Percentiles rank a stretch among this genome's conserved stretches.
phyloP scores from a whole-genome alignment of 2,329 filamentous ascomycete species.

The Colletotrichum euphorbiae region DNA sequence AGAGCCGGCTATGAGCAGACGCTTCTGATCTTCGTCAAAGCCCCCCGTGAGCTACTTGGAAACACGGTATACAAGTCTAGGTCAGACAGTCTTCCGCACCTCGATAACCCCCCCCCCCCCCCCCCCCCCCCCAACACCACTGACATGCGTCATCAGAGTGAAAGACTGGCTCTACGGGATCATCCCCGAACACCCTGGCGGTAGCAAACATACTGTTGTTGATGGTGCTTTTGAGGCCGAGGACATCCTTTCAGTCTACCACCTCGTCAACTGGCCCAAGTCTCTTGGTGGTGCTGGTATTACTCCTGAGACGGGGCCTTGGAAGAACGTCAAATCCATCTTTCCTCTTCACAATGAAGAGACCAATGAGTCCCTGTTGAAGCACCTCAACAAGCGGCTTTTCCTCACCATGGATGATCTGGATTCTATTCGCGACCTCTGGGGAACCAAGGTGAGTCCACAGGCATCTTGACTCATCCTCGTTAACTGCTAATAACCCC shows the following conservation, averaged over 20 bases:
- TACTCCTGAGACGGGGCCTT: constrained; percentile 67
- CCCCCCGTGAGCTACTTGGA: constrained; percentile 71
- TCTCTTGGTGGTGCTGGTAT: constrained; percentile 72
- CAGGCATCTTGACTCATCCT: too few species aligned
- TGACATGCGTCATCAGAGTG: constrained; percentile 59
- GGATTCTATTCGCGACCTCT: constrained; percentile 70
- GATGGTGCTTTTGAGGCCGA: constrained; percentile 70
- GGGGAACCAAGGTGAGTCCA: constrained; percentile 66
- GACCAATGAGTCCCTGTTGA: constrained; percentile 67
- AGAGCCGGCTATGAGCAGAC: constrained; percentile 76
- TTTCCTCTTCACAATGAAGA: constrained; percentile 72
- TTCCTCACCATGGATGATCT: constrained; percentile 63
- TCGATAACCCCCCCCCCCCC: neutral
- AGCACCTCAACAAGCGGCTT: constrained; percentile 65
- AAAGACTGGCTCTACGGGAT: constrained; percentile 82
- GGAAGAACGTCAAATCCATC: constrained; percentile 69
- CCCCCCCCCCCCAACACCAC: neutral
- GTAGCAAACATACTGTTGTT: constrained; percentile 64
- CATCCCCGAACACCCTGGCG: constrained; percentile 70
- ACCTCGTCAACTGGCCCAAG: constrained; percentile 70
- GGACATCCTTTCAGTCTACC: constrained; percentile 76
- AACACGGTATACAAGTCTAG: constrained; percentile 76
- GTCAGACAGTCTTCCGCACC: constrained; percentile 49
- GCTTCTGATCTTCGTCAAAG: constrained; percentile 74
- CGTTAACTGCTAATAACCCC: constrained; percentile 46